Base-by-base conservation (phyloP, 257 asterid species). In the Ballota nigra region DNA sequence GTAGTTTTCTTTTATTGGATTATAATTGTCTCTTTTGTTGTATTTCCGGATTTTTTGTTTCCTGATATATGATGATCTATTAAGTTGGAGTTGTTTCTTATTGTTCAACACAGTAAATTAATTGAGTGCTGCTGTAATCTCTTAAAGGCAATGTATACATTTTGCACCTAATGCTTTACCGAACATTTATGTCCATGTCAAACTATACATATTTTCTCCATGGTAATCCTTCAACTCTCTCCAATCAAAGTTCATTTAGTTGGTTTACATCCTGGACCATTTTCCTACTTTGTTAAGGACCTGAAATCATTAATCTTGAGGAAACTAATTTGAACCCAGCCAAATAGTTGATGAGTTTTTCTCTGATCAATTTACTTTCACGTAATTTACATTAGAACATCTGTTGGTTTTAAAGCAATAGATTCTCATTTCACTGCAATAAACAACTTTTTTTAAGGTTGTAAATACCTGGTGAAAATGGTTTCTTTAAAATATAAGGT, bases 51-150 rank as follows among this genome's bases (percentile, higher is more conserved):
- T 19, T 53, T 20, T 19, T 5, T 40, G 13, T 45, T 66, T 28
- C 68, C 66, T 66, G 36, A 71, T 24, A 28, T 67, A 57, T 22
- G 56, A 61, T 49, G 74, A 33, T 31, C 29, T 66, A 43, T 41
- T 26, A 57, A 24, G 45, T 24, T 1, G 66, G 38, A 34, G 26
- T 41, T 52, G n/a, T 34, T 8, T 49, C 63, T 12, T 31, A 51
- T 12, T 23, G 34, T 43, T 45, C 19, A 26, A 66, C 16, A 9
- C 60, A 53, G 5, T 19, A 19, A 18, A 0, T 8, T 19, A 19
- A 53, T 19, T 19, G 28, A 53, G 60, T 8, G 29, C 6, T 67
- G 49, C 24, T 16, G 72, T 28, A 16, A 64, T 49, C 69, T 59
- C 15, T 61, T 60, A 10, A 40, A 58, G 29, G 29, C 52, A 20